A percentile compares a stretch with the other conserved stretches of the same genome.
phyloP scores from a whole-genome alignment of 1,139 yeast species.

The Candida anutae region DNA sequence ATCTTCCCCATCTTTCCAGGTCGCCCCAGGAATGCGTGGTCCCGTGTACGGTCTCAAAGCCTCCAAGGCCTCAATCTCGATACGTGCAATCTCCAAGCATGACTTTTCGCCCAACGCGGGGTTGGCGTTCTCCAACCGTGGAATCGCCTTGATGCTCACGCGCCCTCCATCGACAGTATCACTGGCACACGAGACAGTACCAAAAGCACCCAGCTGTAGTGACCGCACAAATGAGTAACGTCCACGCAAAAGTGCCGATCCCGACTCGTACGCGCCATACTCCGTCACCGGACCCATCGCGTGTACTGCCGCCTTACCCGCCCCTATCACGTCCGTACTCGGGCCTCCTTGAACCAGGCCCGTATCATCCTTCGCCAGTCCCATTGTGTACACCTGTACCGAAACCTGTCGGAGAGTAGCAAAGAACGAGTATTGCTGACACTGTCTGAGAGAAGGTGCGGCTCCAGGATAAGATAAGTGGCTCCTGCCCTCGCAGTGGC shows the following conservation, averaged over 20 bases:
- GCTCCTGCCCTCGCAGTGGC: too few relatives aligned
- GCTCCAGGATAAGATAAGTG: too few relatives aligned
- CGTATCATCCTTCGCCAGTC: too few relatives aligned
- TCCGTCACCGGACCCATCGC: constrained; percentile 8
- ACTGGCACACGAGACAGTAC: constrained; percentile 42
- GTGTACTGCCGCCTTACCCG: too few relatives aligned
- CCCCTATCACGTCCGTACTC: too few relatives aligned
- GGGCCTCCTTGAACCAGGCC: too few relatives aligned
- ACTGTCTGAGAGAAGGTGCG: too few relatives aligned
- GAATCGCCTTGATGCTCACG: constrained; percentile 31
- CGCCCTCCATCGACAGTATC: constrained; percentile 19
- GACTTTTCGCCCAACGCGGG: constrained; percentile 8
- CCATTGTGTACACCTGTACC: too few relatives aligned
- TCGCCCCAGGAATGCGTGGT: too few relatives aligned
- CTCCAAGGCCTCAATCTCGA: constrained; percentile 38
- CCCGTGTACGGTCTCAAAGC: constrained; percentile 25
- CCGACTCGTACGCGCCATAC: constrained; percentile 29
- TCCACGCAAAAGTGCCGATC: constrained; percentile 18
- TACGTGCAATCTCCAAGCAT: constrained; percentile 28
- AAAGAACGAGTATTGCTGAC: too few relatives aligned
- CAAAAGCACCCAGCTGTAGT: constrained; percentile 47
- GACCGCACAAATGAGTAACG: constrained; percentile 29
- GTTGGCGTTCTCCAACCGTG: constrained; percentile 19
- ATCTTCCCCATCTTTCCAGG: too few relatives aligned
- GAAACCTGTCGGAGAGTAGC: too few relatives aligned